These are phyloP conservation scores for Colletotrichum sp. DNA, from an alignment of 2,329 filamentous ascomycete genomes.

Conservation along the genomic window DNA sequence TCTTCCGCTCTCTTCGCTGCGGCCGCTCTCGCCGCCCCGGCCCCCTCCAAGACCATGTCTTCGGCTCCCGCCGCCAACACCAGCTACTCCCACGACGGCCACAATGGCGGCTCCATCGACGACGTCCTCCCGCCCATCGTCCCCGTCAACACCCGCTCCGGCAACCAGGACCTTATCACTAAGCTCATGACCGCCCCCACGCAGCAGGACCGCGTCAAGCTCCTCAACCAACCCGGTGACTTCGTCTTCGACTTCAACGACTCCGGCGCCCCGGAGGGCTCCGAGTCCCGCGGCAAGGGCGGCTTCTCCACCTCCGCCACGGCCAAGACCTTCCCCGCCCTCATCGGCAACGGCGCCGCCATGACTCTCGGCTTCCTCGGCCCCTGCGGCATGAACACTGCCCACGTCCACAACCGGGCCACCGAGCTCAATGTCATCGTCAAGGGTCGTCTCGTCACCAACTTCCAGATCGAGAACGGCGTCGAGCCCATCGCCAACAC, in stretches of 20 bases:
- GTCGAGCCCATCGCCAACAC: conserved; percentile 37
- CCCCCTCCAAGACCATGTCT: background rate
- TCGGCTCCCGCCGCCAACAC: background rate
- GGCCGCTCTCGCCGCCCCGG: conserved; percentile 19
- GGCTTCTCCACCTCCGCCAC: conserved; percentile 45
- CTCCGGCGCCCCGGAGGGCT: conserved; percentile 9
- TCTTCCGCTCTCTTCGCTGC: conserved; percentile 20
- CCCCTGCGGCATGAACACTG: conserved; percentile 56
- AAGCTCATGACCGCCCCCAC: conserved; percentile 43
- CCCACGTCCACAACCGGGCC: conserved; percentile 52
- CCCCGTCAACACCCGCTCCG: conserved; percentile 46
- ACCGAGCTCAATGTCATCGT: conserved; percentile 54
- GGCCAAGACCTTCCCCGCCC: conserved; percentile 53
- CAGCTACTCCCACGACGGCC: background rate
- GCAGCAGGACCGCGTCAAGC: conserved; percentile 30
- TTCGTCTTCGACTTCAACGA: conserved; percentile 49
- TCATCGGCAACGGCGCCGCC: conserved; percentile 50
- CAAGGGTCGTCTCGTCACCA: conserved; percentile 47
- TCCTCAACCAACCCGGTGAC: conserved; percentile 38
- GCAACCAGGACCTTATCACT: conserved; percentile 51
- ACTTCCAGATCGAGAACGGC: conserved; percentile 49
- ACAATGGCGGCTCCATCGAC: conserved; percentile 20
- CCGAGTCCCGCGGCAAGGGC: conserved; percentile 34
- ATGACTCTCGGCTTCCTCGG: conserved; percentile 55
- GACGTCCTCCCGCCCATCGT: conserved; percentile 30